Evolutionary conservation across 768 basidiomycete genomes (phyloP).

Genomic region (Boletus pseudo-olivaceus): DNA sequence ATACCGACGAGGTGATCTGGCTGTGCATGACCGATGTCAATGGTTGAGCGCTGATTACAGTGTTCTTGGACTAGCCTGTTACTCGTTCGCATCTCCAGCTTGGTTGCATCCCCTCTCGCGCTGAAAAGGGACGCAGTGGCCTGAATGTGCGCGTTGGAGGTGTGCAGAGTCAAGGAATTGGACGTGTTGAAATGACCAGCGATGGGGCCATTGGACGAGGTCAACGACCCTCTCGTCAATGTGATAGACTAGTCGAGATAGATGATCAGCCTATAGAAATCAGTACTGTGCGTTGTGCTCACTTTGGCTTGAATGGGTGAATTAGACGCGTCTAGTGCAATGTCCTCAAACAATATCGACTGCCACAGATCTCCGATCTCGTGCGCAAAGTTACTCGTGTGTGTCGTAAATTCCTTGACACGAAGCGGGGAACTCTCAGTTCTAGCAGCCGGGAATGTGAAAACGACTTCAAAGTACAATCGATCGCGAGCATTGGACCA

Average conservation of each 20-base stretch:
- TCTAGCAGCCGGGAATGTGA: slow-evolving; percentile 27
- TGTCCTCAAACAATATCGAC: slow-evolving; percentile 24
- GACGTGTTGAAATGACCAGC: slow-evolving; percentile 36
- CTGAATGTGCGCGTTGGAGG: slow-evolving; percentile 35
- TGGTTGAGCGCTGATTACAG: background rate
- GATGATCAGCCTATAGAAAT: background rate
- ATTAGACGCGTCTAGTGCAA: slow-evolving; percentile 26
- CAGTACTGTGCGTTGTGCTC: slow-evolving; percentile 1
- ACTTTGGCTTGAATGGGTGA: slow-evolving; percentile 28
- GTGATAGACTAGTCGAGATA: slow-evolving; percentile 29
- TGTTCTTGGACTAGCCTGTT: slow-evolving; percentile 14
- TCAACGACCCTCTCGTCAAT: slow-evolving; percentile 18
- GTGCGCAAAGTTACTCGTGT: slow-evolving; percentile 30
- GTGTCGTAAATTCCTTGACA: slow-evolving; percentile 28
- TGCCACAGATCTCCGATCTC: slow-evolving; percentile 26
- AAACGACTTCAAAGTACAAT: slow-evolving; percentile 27
- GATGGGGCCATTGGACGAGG: slow-evolving; percentile 35
- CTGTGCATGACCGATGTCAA: slow-evolving; percentile 5
- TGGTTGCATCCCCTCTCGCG: background rate
- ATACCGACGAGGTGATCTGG: slow-evolving; percentile 16
- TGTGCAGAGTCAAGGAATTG: slow-evolving; percentile 25
- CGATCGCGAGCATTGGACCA: slow-evolving; percentile 7
- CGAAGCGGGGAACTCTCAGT: slow-evolving; percentile 11
- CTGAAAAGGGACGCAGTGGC: slow-evolving; percentile 26
- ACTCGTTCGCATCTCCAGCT: slow-evolving; percentile 21